These are phyloP conservation scores for Acrasis kona DNA, from an alignment of 78 protist species.

Conservation along the genomic window DNA sequence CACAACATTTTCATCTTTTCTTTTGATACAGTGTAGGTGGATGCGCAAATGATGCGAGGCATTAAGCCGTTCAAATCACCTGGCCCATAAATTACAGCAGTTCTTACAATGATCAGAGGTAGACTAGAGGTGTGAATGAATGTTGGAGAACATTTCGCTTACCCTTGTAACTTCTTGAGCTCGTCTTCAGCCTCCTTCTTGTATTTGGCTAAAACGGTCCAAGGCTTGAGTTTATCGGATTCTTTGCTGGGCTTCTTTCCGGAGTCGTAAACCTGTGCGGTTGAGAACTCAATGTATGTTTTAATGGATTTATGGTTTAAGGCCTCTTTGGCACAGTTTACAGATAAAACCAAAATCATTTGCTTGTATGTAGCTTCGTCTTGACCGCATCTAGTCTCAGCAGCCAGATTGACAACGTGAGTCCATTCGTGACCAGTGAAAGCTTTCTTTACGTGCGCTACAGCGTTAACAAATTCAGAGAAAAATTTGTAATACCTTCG, in stretches of 20 bases:
- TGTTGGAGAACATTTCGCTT: neutral
- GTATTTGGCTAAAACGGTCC: constrained; percentile 60
- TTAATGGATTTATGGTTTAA: constrained; percentile 34
- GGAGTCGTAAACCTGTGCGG: constrained; percentile 78
- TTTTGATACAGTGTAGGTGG: constrained; percentile 70
- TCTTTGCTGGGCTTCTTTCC: constrained; percentile 63
- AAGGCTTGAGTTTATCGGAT: constrained; percentile 55
- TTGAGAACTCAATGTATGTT: constrained; percentile 77
- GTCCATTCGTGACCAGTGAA: constrained; percentile 46
- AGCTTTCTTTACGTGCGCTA: too few species aligned
- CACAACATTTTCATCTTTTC: constrained; percentile 87
- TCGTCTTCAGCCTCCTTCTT: constrained; percentile 68
- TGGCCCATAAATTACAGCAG: constrained; percentile 89
- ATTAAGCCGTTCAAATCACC: constrained; percentile 82
- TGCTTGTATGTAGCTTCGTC: constrained; percentile 61
- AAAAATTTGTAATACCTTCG: neutral
- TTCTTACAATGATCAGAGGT: constrained; percentile 64
- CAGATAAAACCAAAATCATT: constrained; percentile 31
- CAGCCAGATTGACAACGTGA: constrained; percentile 81
- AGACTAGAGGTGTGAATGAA: neutral
- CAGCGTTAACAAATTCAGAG: too few species aligned
- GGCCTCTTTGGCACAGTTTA: constrained; percentile 54
- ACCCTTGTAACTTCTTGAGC: constrained; percentile 32
- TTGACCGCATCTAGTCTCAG: constrained; percentile 78
- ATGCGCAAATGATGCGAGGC: constrained; percentile 83